Evolutionary conservation across 495 filamentous ascomycete species (phyloP), one percentile per base, ranked within the genome.

Genomic region (Cercophora sp.): DNA sequence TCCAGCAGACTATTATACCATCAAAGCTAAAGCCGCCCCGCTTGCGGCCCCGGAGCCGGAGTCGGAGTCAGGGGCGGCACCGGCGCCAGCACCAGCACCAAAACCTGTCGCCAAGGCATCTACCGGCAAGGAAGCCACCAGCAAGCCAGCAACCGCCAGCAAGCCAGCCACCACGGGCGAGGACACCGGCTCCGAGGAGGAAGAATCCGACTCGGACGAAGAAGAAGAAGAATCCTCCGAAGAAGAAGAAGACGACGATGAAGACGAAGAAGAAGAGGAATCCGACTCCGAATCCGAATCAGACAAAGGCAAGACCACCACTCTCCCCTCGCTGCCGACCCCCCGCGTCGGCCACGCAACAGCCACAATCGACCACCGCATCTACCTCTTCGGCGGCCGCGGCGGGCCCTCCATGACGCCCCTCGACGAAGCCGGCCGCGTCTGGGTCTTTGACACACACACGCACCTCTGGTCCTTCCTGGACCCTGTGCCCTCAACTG

Each of bases 311-410:
- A 73, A 70, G 50, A 26, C 34, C 43, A 29, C 19, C 41, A n/a
- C 48, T 2, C 56, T 64, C 2, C 39, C 67, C 24, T 51, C 68
- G 23, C 68, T 82, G 3, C 81, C 82, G 0, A 49, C 68, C 15
- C 61, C 77, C 10, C 73, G 84, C 34, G 67, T 81, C 35, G 80
- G 80, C 4, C 83, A 85, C 56, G 76, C 79, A 18, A 75, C 81
- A 3, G 77, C 76, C 10, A 71, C 77, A 0, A 77, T 86, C 56
- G 79, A 79, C 15, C 73, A 79, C 43, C 66, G 73, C 20, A 83
- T 87, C 57, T 85, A 83, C 65, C 48, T 87, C 5, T 87, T 82
- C 59, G 84, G 84, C 42, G 84, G 84, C 8, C 71, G 76, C 32
- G 67, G 69, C 47, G 72, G 68, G 0, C 60, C 65, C 13, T 67